Evolutionary conservation across 1,284 basidiomycete species (phyloP), one percentile per base, ranked within the genome.

Genomic region (Cutaneotrichosporon daszewskae): DNA sequence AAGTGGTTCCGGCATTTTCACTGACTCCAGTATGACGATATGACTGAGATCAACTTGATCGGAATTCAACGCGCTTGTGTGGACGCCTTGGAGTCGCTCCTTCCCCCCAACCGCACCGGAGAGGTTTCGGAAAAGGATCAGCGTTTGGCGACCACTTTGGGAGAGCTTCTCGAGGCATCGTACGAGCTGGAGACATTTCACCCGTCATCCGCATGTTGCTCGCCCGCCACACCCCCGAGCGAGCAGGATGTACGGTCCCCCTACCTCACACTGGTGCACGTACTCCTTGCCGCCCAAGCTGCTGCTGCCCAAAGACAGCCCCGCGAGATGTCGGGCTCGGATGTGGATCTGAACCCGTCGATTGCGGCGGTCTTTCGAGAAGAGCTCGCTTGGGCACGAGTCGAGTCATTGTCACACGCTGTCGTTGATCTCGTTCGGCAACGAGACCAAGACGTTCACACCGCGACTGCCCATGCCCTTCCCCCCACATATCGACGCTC

Each of bases 121-220:
- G 5, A 5, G 38, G 10, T 42, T 19, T 22, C 24, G 19, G 33
- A 41, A 3, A 19, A 32, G 8, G 53, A 59, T 37, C 32, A 43
- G 4, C 56, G 54, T 23, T 57, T 66, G 10, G 57, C 60, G 1
- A 32, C 40, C 1, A 57, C 58, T 1, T 38, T 68, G 17, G 57
- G 51, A 16, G 63, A 64, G 20, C 53, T 68, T 0, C 52, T 68
- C 5, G 64, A 68, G 26, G 60, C 59, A 2, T 53, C 58, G 1
- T 62, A 66, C 40, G 59, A 66, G 45, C 54, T 68, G 20, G 66
- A 65, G 38, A 47, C 55, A 2, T 49, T 64, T 14, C 43, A 56
- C 14, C 54, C 58, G 4, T 51, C 43, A 6, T 43, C 43, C 2
- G 44, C 50, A 2, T 49, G 43, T 33, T 47, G 47, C 14, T 48